Base-by-base conservation (phyloP, 257 asterid genomes). In the Primulina huaijiensis region DNA sequence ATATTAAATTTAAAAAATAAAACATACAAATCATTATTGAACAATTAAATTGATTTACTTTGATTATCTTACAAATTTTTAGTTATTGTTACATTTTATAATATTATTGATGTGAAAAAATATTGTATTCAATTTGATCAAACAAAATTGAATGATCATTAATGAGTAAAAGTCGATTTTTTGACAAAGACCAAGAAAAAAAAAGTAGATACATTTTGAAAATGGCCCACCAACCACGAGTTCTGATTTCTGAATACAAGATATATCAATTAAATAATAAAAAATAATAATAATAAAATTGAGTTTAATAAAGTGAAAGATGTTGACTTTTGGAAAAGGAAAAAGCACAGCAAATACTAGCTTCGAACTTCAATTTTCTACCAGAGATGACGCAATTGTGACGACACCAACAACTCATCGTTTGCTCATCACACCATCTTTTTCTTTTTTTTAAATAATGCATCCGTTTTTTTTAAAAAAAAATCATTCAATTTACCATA, bases 291-390 rank as follows among this genome's bases (percentile, higher is more conserved):
- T n/a, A n/a, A n/a, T n/a, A n/a, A n/a, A n/a, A n/a, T n/a, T 7
- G 46, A 25, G 9, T 33, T 63, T 35, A 56, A 11, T 27, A 3
- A 34, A 72, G 12, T 19, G 21, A 43, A 68, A 69, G 74, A 77
- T 79, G 76, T 77, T 75, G 82, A 82, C 76, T 75, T 79, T 71
- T 53, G 70, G 88, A 72, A 72, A 72, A 74, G 74, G 83, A 58
- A 75, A 78, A 60, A 77, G 73, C 71, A 62, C 74, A 76, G 70
- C 82, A 78, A 75, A 57, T 43, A 64, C 33, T 23, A 76, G 72
- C 74, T 75, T 72, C 75, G 72, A 80, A 79, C 84, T 81, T 82
- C 79, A 70, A 80, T 73, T 69, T 64, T 69, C 71, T 17, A 16
- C 57, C 0, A 4, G 57, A 50, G 57, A 20, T 50, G 57, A 50